A percentile compares a stretch with the other conserved stretches of the same genome.
These are phyloP conservation scores for Alternaria triticimaculans DNA, from an alignment of 2,329 filamentous ascomycete species.

Conservation along the genomic window DNA sequence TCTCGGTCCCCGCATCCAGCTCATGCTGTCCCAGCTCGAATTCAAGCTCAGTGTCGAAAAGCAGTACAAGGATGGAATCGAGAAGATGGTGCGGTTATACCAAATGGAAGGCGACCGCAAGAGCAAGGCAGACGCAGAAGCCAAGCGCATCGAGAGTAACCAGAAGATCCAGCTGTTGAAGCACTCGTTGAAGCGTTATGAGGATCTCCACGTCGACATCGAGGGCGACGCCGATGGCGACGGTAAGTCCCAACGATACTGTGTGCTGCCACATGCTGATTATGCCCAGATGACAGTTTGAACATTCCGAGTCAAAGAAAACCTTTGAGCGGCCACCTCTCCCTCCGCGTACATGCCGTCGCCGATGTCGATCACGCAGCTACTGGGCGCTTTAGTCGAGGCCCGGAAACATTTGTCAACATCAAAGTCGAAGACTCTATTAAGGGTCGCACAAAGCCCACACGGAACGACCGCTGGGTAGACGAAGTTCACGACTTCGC, in stretches of 20 bases:
- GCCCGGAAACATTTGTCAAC: slow-evolving; percentile 92
- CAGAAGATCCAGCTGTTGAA: slow-evolving; percentile 97
- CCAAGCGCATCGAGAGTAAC: slow-evolving; percentile 88
- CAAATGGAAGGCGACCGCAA: slow-evolving; percentile 97
- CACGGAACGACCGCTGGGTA: slow-evolving; percentile 88
- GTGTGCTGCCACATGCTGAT: slow-evolving; percentile 33
- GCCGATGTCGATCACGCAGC: slow-evolving; percentile 94
- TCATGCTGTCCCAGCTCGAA: slow-evolving; percentile 98
- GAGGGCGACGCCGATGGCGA: slow-evolving; percentile 76
- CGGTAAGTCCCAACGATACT: slow-evolving; percentile 62
- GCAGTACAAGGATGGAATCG: slow-evolving; percentile 97
- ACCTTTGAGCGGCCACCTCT: slow-evolving; percentile 89
- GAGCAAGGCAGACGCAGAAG: slow-evolving; percentile 91
- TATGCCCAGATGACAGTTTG: slow-evolving; percentile 82
- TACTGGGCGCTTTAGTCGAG: slow-evolving; percentile 79
- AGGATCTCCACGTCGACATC: slow-evolving; percentile 94
- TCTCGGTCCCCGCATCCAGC: slow-evolving; percentile 94
- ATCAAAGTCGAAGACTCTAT: slow-evolving; percentile 96
- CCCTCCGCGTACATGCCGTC: slow-evolving; percentile 84
- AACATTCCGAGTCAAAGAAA: slow-evolving; percentile 95
- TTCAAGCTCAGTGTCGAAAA: slow-evolving; percentile 99
- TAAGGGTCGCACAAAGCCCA: slow-evolving; percentile 84
- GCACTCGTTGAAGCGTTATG: slow-evolving; percentile 94
- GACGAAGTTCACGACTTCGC: slow-evolving; percentile 90
- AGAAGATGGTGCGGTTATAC: slow-evolving; percentile 99